phyloP scores from a whole-genome alignment of 352 stramenopile genomes.

The Globisporangium iwayamae region DNA sequence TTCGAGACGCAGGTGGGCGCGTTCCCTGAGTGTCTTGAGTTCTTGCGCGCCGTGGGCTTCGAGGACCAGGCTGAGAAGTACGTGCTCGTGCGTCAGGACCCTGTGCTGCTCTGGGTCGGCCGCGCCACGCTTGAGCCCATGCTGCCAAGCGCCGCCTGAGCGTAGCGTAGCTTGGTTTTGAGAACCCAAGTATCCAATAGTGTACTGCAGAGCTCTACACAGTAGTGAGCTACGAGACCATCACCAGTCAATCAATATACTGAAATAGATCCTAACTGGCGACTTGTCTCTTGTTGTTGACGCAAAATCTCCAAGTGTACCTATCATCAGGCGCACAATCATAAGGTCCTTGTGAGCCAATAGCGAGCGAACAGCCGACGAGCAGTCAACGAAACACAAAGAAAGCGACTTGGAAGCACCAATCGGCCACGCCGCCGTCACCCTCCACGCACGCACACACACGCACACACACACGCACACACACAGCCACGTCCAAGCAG shows the following conservation, averaged over 20 bases:
- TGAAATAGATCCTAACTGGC: neutral
- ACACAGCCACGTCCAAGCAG: neutral
- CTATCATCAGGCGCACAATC: slow-evolving; percentile 1
- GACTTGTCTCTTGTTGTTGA: neutral
- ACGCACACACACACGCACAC: neutral
- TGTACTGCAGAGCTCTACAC: too few species aligned
- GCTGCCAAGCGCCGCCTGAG: slow-evolving; percentile 21
- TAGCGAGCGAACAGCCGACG: neutral
- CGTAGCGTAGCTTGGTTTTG: neutral
- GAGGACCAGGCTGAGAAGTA: slow-evolving; percentile 55
- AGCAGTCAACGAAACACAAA: neutral
- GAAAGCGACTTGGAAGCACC: neutral
- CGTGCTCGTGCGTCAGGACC: slow-evolving; percentile 54
- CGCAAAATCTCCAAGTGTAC: neutral
- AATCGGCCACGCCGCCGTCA: neutral
- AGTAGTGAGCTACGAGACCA: too few species aligned
- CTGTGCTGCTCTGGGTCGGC: slow-evolving; percentile 67
- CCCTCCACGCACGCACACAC: neutral
- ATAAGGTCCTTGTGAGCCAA: neutral
- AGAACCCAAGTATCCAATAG: too few species aligned
- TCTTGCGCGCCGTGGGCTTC: slow-evolving; percentile 62
- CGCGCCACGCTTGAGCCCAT: slow-evolving; percentile 56
- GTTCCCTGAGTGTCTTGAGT: slow-evolving; percentile 61
- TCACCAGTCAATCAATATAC: too few species aligned
- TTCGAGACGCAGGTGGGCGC: slow-evolving; percentile 45